Base-by-base conservation (phyloP, 768 basidiomycete species). In the Pisolithus microcarpus region DNA sequence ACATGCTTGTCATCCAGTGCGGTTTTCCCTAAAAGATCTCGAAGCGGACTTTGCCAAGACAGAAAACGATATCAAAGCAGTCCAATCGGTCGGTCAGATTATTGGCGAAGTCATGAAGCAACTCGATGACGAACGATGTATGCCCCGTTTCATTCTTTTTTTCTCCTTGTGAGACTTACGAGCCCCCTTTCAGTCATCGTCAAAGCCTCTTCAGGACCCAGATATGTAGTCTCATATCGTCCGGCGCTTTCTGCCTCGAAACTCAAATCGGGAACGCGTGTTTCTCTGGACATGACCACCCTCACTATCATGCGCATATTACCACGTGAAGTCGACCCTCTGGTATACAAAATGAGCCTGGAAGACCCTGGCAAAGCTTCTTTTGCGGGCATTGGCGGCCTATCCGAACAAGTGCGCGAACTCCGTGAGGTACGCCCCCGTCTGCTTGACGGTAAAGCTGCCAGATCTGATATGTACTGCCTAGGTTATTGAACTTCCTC, bases 21-120 rank as follows among this genome's bases (percentile, higher is more conserved):
- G 96, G 34, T 85, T 95, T 62, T 89, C 91, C 10, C 72, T 99
- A 58, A 92, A 91, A 64, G 84, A 90, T 52, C 70, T 97, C 10
- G 87, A 94, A 66, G 87, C 86, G 60, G 87, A 85, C 42, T 98
- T 82, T 62, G 90, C 83, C 58, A 93, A 95, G 77, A 95, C 92
- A 0, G 96, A 99, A 70, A 93, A 99, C 24, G 95, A 99, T 61
- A 95, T 99, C 71, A 98, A 97, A 71, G 96, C 96, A 39, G 85
- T 99, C 15, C 96, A 99, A 65, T 94, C 91, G 7, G 96, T 98
- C 13, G 96, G 96, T 28, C 96, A 99, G 72, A 97, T 99, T 57
- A 95, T 99, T 50, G 96, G 92, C 55, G 96, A 99, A 72, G 91
- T 99, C 51, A 86, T 98, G 83, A 97, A 97, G 70, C 94, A 99